A percentile compares a stretch with the other conserved stretches of the same genome.
Evolutionary conservation across 2,329 filamentous ascomycete genomes (phyloP).

Genomic region (Colletotrichum sp.): DNA sequence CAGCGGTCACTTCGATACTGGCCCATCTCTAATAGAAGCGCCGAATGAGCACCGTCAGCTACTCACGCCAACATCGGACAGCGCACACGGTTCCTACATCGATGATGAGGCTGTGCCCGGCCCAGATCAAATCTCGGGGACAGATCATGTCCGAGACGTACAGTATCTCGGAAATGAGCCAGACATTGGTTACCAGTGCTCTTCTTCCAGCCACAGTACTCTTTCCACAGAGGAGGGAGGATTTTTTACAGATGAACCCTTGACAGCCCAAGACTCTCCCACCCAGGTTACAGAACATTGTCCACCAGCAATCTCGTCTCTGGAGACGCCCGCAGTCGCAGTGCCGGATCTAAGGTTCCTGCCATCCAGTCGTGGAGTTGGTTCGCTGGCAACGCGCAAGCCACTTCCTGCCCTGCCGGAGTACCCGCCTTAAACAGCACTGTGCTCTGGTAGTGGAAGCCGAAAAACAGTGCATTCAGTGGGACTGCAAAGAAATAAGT

Average conservation of each 20-base stretch:
- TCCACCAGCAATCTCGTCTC: neutral
- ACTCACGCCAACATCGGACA: neutral
- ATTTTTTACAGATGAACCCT: neutral
- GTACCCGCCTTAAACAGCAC: conserved; percentile 23
- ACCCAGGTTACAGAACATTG: neutral
- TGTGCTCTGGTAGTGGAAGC: neutral
- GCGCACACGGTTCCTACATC: neutral
- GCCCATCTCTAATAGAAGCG: neutral
- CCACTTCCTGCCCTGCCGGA: conserved; percentile 49
- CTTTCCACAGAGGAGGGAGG: neutral
- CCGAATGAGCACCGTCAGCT: neutral
- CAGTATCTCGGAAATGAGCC: neutral
- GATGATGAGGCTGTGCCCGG: neutral
- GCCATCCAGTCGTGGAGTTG: conserved; percentile 3
- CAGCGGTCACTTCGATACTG: neutral
- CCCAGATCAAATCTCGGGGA: neutral
- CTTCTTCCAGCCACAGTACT: neutral
- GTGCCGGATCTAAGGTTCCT: neutral
- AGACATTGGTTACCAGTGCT: neutral
- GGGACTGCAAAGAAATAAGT: neutral
- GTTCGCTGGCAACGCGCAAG: conserved; percentile 35
- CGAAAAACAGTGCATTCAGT: neutral
- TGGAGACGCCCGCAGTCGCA: neutral
- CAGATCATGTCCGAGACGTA: neutral
- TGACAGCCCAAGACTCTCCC: neutral